Percentiles rank a stretch among this genome's conserved stretches.
Evolutionary conservation across 2,329 filamentous ascomycete species (phyloP).

Genomic region (Gaeumannomyces tritici): DNA sequence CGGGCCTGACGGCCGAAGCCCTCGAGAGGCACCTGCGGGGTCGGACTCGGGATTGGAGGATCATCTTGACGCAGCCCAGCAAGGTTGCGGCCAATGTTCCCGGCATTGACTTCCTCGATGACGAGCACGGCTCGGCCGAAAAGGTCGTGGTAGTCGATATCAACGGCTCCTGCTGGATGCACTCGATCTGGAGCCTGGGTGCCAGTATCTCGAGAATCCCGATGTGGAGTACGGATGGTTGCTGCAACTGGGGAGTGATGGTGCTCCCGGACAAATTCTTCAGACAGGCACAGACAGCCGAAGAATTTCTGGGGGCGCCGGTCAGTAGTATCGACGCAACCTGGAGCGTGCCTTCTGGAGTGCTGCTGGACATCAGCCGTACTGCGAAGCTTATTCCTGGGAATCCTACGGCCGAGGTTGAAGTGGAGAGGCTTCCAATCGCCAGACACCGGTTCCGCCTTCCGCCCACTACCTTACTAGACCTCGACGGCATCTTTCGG

Average conservation of each 20-base stretch:
- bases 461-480: neutral
- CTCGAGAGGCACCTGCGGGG: constrained; percentile 25
- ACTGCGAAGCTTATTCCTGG: neutral
- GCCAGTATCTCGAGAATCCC: constrained; percentile 15
- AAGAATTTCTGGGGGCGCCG: constrained; percentile 11
- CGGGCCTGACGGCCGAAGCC: constrained; percentile 9
- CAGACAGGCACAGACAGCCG: constrained; percentile 16
- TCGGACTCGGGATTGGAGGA: constrained; percentile 38
- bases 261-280: constrained; percentile 23
- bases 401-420: neutral
- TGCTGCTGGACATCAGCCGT: neutral
- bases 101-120: constrained; percentile 39
- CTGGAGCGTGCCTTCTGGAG: neutral
- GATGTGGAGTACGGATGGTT: constrained; percentile 20
- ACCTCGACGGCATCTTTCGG: neutral
- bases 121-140: constrained; percentile 34
- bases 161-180: constrained; percentile 34
- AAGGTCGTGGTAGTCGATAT: constrained; percentile 43
- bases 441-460: neutral
- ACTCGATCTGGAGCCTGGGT: constrained; percentile 40
- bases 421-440: neutral
- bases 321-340: neutral
- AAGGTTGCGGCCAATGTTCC: constrained; percentile 36
- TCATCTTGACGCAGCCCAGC: constrained; percentile 28
- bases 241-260: constrained; percentile 39